Percentiles rank a stretch among this genome's conserved stretches.
Conservation (phyloP, 2,329 filamentous ascomycete genomes). For the Tolypocladium tundrense region DNA sequence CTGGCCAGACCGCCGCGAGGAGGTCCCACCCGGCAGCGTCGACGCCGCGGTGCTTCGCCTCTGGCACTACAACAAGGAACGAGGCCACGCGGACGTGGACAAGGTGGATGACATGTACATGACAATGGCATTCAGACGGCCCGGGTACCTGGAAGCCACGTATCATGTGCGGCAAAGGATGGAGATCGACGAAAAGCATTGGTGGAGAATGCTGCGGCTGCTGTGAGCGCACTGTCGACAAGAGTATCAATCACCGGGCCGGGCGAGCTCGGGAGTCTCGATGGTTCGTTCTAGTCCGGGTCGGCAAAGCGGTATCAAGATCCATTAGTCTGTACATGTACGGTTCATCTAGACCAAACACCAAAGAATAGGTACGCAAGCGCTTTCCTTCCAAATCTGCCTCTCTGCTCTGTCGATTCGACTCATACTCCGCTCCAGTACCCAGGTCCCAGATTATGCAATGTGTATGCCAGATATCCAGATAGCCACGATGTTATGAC, state of each 20-base stretch:
- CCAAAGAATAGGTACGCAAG: background rate
- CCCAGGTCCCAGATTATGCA: constrained; percentile 1
- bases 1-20: too few relatives aligned
- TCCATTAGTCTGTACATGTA: background rate
- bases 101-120: too few relatives aligned
- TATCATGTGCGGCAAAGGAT: background rate
- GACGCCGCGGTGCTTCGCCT: too few relatives aligned
- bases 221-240: background rate
- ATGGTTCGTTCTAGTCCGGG: too few relatives aligned
- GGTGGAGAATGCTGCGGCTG: background rate
- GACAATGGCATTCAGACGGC: background rate
- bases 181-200: too few relatives aligned
- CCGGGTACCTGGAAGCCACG: background rate
- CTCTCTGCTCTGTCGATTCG: background rate
- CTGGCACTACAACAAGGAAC: too few relatives aligned
- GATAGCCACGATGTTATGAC: background rate
- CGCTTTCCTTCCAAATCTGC: background rate
- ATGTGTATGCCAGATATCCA: background rate
- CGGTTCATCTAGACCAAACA: background rate
- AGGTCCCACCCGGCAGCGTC: too few relatives aligned
- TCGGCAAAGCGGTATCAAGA: background rate
- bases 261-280: too few relatives aligned
- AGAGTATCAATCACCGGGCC: too few relatives aligned
- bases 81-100: too few relatives aligned
- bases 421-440: background rate